A percentile compares a stretch with the other conserved stretches of the same genome.
Conservation (phyloP, 2,329 filamentous ascomycete genomes). For the Phaeosphaeriaceae sp. region DNA sequence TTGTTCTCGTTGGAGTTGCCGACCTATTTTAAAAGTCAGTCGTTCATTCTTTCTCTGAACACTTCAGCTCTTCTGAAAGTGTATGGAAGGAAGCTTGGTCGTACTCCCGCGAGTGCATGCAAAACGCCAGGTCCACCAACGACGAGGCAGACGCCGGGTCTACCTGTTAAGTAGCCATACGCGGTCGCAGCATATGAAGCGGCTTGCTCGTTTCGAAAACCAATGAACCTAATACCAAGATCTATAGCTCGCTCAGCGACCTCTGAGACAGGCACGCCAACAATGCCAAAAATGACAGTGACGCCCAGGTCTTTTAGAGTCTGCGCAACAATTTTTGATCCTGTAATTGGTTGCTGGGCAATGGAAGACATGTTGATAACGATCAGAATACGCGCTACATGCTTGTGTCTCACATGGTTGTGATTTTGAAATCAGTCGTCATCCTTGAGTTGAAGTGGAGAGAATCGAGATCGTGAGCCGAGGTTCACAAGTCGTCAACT, state of each 20-base stretch:
- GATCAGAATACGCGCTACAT: neutral
- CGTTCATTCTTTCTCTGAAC: neutral
- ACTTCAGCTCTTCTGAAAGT: neutral
- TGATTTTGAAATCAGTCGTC: neutral
- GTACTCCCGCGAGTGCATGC: conserved; percentile 65
- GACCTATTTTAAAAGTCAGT: conserved; percentile 7
- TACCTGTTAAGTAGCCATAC: conserved; percentile 66
- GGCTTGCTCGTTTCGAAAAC: conserved; percentile 67
- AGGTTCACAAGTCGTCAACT: conserved; percentile 13
- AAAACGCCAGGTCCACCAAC: conserved; percentile 67
- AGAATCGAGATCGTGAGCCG: conserved; percentile 9
- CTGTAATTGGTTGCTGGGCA: conserved; percentile 6
- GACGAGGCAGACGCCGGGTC: conserved; percentile 65
- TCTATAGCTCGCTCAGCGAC: conserved; percentile 66
- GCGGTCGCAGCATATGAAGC: conserved; percentile 65
- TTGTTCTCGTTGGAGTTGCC: conserved; percentile 62
- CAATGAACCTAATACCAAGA: conserved; percentile 65
- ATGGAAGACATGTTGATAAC: neutral
- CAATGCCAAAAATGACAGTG: conserved; percentile 61
- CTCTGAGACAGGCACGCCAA: conserved; percentile 64
- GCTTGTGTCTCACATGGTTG: neutral
- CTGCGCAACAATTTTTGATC: conserved; percentile 51
- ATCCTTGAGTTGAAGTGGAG: conserved; percentile 2
- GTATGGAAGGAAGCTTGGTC: neutral
- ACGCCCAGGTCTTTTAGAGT: conserved; percentile 59